These are phyloP conservation scores for Bryoglossum gracile DNA, from an alignment of 495 filamentous ascomycete species.

Conservation along the genomic window DNA sequence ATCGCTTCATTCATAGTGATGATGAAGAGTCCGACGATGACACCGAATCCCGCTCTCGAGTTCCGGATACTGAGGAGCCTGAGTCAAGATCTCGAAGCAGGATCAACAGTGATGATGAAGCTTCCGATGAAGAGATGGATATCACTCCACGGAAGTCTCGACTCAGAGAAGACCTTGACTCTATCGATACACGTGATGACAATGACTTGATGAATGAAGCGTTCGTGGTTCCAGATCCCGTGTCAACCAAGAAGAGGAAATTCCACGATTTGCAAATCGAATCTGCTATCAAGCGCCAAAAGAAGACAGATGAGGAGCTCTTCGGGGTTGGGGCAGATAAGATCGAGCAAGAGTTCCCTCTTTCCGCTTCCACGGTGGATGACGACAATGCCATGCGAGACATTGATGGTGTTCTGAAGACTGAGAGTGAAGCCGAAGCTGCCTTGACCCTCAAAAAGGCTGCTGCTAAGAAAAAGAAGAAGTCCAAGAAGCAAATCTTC, in stretches of 20 bases:
- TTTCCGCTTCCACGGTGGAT: slow-evolving; percentile 24
- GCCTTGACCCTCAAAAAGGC: slow-evolving; percentile 36
- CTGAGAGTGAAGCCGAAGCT: slow-evolving; percentile 32
- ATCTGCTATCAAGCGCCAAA: slow-evolving; percentile 48
- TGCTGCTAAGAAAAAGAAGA: slow-evolving; percentile 48
- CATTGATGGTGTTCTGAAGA: slow-evolving; percentile 32
- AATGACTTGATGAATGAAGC: slow-evolving; percentile 51
- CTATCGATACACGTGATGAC: slow-evolving; percentile 39
- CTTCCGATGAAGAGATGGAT: slow-evolving; percentile 49
- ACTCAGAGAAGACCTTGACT: slow-evolving; percentile 14
- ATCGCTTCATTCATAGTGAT: slow-evolving; percentile 47
- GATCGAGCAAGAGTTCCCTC: slow-evolving; percentile 41
- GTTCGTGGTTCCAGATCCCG: slow-evolving; percentile 37
- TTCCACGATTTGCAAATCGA: slow-evolving; percentile 57
- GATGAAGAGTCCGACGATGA: slow-evolving; percentile 57
- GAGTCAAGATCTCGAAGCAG: slow-evolving; percentile 77
- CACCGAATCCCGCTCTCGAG: slow-evolving; percentile 56
- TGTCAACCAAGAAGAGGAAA: slow-evolving; percentile 52
- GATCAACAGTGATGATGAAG: slow-evolving; percentile 60
- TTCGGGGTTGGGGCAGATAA: slow-evolving; percentile 54
- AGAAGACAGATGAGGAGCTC: slow-evolving; percentile 71
- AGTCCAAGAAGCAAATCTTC: slow-evolving; percentile 66
- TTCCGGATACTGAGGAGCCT: slow-evolving; percentile 69
- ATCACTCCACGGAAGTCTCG: not conserved
- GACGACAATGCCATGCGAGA: slow-evolving; percentile 35